phyloP scores from a whole-genome alignment of 495 filamentous ascomycete genomes.

The Penicillium tannophilum region DNA sequence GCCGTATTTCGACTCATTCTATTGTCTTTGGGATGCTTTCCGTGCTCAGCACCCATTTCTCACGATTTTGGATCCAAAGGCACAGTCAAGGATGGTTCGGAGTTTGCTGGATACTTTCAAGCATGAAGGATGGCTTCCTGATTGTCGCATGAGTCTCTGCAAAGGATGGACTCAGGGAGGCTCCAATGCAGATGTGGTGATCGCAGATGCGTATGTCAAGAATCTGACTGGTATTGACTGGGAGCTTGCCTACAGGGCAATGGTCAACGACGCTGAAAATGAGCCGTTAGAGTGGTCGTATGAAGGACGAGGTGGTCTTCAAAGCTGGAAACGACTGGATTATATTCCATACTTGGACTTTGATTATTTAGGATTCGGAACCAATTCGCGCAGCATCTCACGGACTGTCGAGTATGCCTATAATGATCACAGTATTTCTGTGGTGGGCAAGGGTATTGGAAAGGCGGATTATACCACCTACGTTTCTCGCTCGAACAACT shows the following conservation, averaged over 20 bases:
- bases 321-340: constrained; percentile 65
- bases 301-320: constrained; percentile 68
- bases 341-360: constrained; percentile 74
- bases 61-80: constrained; percentile 65
- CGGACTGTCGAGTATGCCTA: constrained; percentile 77
- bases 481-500: constrained; percentile 60
- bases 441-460: constrained; percentile 58
- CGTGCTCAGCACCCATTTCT: constrained; percentile 70
- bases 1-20: constrained; percentile 79
- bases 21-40: constrained; percentile 77
- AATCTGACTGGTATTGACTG: constrained; percentile 67
- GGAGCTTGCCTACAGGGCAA: constrained; percentile 67
- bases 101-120: constrained; percentile 72
- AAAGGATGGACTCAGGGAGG: constrained; percentile 78
- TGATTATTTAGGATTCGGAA: constrained; percentile 68
- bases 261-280: constrained; percentile 76
- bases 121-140: constrained; percentile 69
- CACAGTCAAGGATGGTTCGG: constrained; percentile 66
- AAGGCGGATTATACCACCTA: constrained; percentile 62
- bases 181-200: constrained; percentile 73
- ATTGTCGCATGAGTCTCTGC: constrained; percentile 67
- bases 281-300: constrained; percentile 73
- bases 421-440: constrained; percentile 70
- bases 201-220: constrained; percentile 72
- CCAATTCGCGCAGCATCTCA: constrained; percentile 70